Conservation (phyloP, 192 early-diverging fungal genomes). For the Glomus cerebriforme region DNA sequence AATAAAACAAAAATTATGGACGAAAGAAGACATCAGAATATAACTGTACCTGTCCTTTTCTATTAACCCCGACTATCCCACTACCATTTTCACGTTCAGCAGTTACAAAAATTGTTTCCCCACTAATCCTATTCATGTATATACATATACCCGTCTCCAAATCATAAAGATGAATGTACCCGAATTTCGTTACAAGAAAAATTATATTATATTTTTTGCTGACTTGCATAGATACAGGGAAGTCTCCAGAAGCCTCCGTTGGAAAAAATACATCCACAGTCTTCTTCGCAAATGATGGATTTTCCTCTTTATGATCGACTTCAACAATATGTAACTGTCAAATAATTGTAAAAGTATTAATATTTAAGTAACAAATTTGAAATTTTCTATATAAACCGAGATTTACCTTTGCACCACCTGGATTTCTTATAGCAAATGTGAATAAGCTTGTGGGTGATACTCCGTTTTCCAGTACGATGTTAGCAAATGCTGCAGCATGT, state of each 20-base stretch:
- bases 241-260: slow-evolving; percentile 91
- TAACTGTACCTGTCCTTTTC: slow-evolving; percentile 80
- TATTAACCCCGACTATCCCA: slow-evolving; percentile 94
- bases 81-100: slow-evolving; percentile 81
- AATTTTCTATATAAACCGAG: too few species aligned
- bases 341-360: background rate
- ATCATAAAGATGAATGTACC: slow-evolving; percentile 97
- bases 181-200: slow-evolving; percentile 96
- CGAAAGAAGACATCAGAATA: background rate
- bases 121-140: slow-evolving; percentile 97
- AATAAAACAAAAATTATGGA: background rate
- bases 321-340: slow-evolving; percentile 89
- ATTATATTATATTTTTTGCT: slow-evolving; percentile 93
- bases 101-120: slow-evolving; percentile 98
- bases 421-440: slow-evolving; percentile 85
- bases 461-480: slow-evolving; percentile 76
- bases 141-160: slow-evolving; percentile 92
- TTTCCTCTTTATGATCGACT: slow-evolving; percentile 92
- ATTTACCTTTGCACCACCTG: slow-evolving; percentile 77
- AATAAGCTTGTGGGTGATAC: slow-evolving; percentile 85
- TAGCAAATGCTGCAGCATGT: slow-evolving; percentile 94
- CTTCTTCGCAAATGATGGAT: slow-evolving; percentile 86
- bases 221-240: slow-evolving; percentile 97
- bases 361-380: background rate
- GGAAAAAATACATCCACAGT: slow-evolving; percentile 96